Conservation (phyloP, 768 basidiomycete species). For the Trichaptum fuscoviolaceum region DNA sequence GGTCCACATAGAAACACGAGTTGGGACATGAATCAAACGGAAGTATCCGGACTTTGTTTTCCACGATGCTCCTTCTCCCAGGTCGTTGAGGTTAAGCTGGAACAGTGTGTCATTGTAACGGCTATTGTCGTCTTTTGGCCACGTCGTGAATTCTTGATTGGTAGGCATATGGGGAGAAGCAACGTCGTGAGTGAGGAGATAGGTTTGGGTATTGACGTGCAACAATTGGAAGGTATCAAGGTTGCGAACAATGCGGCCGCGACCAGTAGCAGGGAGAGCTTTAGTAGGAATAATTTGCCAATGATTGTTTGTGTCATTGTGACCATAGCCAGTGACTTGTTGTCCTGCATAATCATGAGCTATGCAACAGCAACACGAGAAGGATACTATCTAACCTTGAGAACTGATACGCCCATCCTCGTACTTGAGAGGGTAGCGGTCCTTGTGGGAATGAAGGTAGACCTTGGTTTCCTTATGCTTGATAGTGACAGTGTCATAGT, state of each 20-base stretch:
- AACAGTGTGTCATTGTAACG: slow-evolving; percentile 90
- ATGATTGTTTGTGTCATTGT: slow-evolving; percentile 90
- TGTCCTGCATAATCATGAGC: slow-evolving; percentile 50
- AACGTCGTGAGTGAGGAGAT: slow-evolving; percentile 93
- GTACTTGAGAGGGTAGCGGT: slow-evolving; percentile 88
- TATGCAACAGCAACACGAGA: slow-evolving; percentile 6
- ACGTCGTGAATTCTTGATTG: slow-evolving; percentile 97
- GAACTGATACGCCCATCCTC: slow-evolving; percentile 94
- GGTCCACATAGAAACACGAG: slow-evolving; percentile 93
- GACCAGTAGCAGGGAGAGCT: slow-evolving; percentile 88
- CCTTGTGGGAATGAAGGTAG: slow-evolving; percentile 89
- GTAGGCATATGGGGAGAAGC: slow-evolving; percentile 96
- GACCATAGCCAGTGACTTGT: slow-evolving; percentile 93
- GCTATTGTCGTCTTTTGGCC: slow-evolving; percentile 69
- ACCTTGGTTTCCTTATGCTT: slow-evolving; percentile 92
- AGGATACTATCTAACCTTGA: slow-evolving; percentile 51
- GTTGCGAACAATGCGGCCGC: slow-evolving; percentile 87
- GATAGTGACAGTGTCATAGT: slow-evolving; percentile 83
- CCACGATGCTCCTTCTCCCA: slow-evolving; percentile 75
- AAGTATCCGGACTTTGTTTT: slow-evolving; percentile 94
- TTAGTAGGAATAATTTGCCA: slow-evolving; percentile 97
- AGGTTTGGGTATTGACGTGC: slow-evolving; percentile 78
- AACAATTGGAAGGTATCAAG: slow-evolving; percentile 85
- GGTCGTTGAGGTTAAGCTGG: slow-evolving; percentile 67
- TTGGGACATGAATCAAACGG: slow-evolving; percentile 82